These are phyloP conservation scores for Lactuca sativa DNA, from an alignment of 129 eudicot species.

Conservation along the genomic window DNA sequence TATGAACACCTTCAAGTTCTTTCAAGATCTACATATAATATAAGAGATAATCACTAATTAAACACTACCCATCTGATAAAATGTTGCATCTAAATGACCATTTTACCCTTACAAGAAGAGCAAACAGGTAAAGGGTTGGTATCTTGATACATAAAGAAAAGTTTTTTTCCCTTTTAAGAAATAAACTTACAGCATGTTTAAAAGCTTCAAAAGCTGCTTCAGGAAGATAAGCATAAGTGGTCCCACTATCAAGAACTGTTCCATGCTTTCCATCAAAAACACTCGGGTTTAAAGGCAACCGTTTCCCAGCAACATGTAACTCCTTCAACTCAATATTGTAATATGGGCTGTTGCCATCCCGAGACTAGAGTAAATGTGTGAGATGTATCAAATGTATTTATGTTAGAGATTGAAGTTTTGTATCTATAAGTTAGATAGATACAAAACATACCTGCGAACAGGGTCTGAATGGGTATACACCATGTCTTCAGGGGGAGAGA, in stretches of 20 bases:
- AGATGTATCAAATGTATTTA: slow-evolving; percentile 74
- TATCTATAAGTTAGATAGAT: slow-evolving; percentile 34
- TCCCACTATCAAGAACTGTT: slow-evolving; percentile 85
- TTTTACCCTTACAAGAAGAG: background rate
- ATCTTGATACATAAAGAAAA: background rate
- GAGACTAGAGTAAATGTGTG: slow-evolving; percentile 99
- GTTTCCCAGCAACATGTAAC: slow-evolving; percentile 93
- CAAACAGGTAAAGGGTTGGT: background rate
- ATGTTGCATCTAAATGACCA: background rate
- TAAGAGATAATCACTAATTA: background rate
- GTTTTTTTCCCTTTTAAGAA: background rate
- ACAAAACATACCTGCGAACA: slow-evolving; percentile 73
- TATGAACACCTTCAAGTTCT: slow-evolving; percentile 62
- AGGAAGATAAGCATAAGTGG: slow-evolving; percentile 93
- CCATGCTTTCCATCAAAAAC: slow-evolving; percentile 89
- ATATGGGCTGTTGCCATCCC: slow-evolving; percentile 99
- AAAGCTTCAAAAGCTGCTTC: slow-evolving; percentile 86
- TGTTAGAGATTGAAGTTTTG: slow-evolving; percentile 45
- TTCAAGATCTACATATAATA: slow-evolving; percentile 56
- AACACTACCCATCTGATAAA: background rate
- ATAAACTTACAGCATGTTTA: slow-evolving; percentile 73
- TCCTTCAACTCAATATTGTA: slow-evolving; percentile 98
- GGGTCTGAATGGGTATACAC: slow-evolving; percentile 82
- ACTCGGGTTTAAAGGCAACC: slow-evolving; percentile 50
- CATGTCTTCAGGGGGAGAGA: slow-evolving; percentile 78